Evolutionary conservation across 1,284 basidiomycete species (phyloP), one percentile per base, ranked within the genome.

Genomic region (Cryptococcus maquisensis): DNA sequence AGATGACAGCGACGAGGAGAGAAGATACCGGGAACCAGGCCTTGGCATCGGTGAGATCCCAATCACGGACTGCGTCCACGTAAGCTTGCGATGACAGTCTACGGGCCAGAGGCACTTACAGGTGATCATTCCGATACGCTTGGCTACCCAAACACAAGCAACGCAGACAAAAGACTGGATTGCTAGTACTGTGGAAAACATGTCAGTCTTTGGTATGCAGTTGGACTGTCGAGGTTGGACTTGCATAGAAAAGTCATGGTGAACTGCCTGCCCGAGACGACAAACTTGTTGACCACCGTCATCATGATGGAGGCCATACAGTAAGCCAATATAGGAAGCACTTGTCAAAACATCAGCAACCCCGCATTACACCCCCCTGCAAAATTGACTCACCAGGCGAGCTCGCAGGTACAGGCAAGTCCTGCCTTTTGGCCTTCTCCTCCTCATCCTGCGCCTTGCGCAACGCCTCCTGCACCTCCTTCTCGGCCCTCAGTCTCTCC

Each of bases 211-310:
- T 16, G n/a, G 16, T 41, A 18, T 26, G 35, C 8, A n/a, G 28
- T 16, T 13, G 54, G 18, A 8, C 5, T 16, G 9, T 13, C 37
- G 12, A 16, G 23, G 40, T 9, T n/a, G 38, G 24, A 57, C 67
- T 63, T 54, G 68, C 67, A 83, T 43, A 98, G 81, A 67, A 98
- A 95, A 65, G 91, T 98, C 94, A 98, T 98, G 64, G 88, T 90
- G 78, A 99, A 99, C 63, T 89, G 78, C 42, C 81, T 81, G 5
- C 96, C 96, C 6, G 94, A 98, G 12, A 98, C 94, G 53, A 98
- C 90, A 67, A 91, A 91, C 81, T 98, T 98, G 81, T 98, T 98
- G 62, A 97, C 84, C 46, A 98, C 84, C 0, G 96, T 99, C 96
- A 99, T 99, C 55, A 94, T 80, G 67, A 99, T 97, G 18, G 90